These are phyloP conservation scores for Alloascoidea hylecoeti DNA, from an alignment of 805 yeast species.

Conservation along the genomic window DNA sequence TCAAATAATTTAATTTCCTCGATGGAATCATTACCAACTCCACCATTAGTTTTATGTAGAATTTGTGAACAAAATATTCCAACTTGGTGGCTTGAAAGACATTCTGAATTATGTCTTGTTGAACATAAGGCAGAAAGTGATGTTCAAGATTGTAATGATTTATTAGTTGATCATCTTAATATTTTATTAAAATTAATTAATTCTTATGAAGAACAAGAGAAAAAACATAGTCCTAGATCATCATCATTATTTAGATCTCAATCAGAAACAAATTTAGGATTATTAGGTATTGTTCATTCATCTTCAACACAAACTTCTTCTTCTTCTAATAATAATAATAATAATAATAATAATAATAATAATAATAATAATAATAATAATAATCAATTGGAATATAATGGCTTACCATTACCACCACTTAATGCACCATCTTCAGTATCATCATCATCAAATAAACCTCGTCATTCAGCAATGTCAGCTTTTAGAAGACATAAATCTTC, in stretches of 20 bases:
- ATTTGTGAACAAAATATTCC: conserved; percentile 89
- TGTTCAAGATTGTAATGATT: conserved; percentile 63
- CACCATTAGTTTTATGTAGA: conserved; percentile 71
- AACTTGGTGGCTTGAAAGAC: conserved; percentile 92
- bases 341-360: no score
- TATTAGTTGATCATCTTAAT: conserved; percentile 53
- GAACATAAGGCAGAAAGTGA: conserved; percentile 77
- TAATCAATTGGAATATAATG: no score
- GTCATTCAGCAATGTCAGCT: background rate
- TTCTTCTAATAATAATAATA: no score
- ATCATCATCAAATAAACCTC: background rate
- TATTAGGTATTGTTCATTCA: no score
- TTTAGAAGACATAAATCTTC: background rate
- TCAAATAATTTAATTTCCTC: conserved; percentile 25
- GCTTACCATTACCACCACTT: background rate
- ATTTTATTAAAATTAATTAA: conserved; percentile 13
- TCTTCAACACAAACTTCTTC: no score
- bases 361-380: no score
- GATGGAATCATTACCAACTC: conserved; percentile 47
- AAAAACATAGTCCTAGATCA: no score
- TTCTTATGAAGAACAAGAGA: no score
- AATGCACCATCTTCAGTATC: background rate
- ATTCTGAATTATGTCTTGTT: conserved; percentile 72
- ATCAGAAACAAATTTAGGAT: no score
- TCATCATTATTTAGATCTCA: no score